Base-by-base conservation (phyloP, 176 grass and related monocot species). In the Cenchrus fungigraminus region DNA sequence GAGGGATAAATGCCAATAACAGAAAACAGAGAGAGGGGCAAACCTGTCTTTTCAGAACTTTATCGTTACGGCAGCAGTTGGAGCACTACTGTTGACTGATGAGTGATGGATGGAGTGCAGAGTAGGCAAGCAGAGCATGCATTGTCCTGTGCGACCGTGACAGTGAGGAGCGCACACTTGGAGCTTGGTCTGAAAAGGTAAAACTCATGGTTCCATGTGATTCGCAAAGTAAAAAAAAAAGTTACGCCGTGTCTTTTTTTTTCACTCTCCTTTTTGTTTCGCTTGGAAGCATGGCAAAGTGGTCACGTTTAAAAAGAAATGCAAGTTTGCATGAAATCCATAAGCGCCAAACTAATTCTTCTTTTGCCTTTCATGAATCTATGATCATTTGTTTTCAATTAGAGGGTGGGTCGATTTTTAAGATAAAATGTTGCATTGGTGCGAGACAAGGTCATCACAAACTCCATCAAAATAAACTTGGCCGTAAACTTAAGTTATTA, bases 181-280 rank as follows among this genome's bases (percentile, higher is more conserved):
- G 37, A 46, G 45, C 45, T 6, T 46, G 7, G 1, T 12, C 11
- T 51, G 49, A 51, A 73, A 64, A 68, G n/a, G 53, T 74, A 14
- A 68, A 69, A 60, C 52, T 19, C 73, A 58, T 15, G 70, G 28
- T 20, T 76, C 42, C 83, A 34, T 13, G 76, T 63, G 76, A 59
- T 31, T 25, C 25, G 12, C 29, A 5, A 71, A 9, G 65, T 62
- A 9, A 68, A 56, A 79, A 61, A 20, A 46, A 71, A 13, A 8
- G 45, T 1, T 57, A 17, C 1, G 8, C 14, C 28, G 34, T 28
- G 1, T 5, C 50, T 55, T 19, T 19, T 19, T 17, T 17, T 17
- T 54, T 28, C 0, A 9, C 1, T 7, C 11, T 44, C 25, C 12
- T 28, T 15, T 79, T 50, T 79, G 8, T 79, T 79, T 65, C 4